Base-by-base conservation (phyloP, 1,284 basidiomycete species). In the Erythrobasidium hasegawianum region DNA sequence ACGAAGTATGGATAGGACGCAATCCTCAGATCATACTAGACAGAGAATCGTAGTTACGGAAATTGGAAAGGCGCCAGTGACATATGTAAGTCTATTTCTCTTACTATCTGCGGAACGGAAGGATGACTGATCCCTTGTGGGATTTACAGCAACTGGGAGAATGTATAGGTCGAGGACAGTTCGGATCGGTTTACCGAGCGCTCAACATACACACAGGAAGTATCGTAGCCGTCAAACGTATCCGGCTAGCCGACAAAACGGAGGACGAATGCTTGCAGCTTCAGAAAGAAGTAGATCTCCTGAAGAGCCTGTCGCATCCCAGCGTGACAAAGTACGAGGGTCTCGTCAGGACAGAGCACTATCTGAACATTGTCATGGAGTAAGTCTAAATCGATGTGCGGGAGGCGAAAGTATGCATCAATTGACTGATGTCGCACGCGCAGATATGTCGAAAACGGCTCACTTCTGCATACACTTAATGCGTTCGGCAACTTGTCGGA, bases 271-370 rank as follows among this genome's bases (percentile, higher is more conserved):
- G 94, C 33, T 83, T 82, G 65, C 87, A 90, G 76, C 82, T 96
- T 50, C 95, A 93, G 88, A 83, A 83, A 69, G 92, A 96, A 78
- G 92, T 96, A 14, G 89, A 93, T 74, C 80, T 96, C 29, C 83
- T 96, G 71, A 91, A 93, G 80, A 84, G 87, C 55, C 79, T 96
- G 39, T 85, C 85, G 2, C 93, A 97, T 77, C 92, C 93, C 0
- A 88, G 89, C 73, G 95, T 97, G 68, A 92, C 96, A 76, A 92
- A 92, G 76, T 97, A 96, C 75, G 89, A 95, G 78, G 92, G 93
- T 40, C 91, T 96, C 87, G 86, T 86, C n/a, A 81, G 90, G 72
- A 91, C 93, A 75, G 83, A 87, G 49, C 85, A 90, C 73, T 88
- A 86, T 27, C 81, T 97, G 54, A 93, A 86, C 77, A 95, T 97